Conservation (phyloP, 208 protist species). For the Leptomonas pyrrhocoris region DNA sequence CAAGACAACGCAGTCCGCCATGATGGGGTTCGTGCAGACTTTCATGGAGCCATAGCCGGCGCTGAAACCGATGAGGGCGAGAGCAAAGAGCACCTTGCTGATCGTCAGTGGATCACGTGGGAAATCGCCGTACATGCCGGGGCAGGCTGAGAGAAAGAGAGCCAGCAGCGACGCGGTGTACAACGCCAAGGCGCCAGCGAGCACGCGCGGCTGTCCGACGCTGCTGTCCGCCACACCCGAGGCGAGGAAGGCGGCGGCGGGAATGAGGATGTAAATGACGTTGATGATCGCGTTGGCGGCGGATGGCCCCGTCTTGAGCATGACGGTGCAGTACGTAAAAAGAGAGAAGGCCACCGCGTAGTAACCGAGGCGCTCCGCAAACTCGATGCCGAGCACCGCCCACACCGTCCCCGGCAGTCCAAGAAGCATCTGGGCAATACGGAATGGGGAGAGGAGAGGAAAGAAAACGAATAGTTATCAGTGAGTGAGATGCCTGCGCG, state of each 20-base stretch:
- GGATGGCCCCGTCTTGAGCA: conserved; percentile 46
- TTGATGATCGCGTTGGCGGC: conserved; percentile 56
- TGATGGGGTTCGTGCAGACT: conserved; percentile 73
- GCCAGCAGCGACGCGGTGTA: conserved; percentile 45
- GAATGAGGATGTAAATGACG: conserved; percentile 55
- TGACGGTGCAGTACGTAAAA: conserved; percentile 66
- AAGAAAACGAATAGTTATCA: conserved; percentile 10
- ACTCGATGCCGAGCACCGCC: conserved; percentile 62
- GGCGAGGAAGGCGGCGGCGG: conserved; percentile 47
- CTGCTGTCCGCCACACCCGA: conserved; percentile 61
- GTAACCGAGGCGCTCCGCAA: conserved; percentile 64
- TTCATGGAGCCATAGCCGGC: conserved; percentile 75
- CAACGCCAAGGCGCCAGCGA: conserved; percentile 30
- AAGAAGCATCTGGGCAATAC: conserved; percentile 23
- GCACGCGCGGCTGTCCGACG: conserved; percentile 41
- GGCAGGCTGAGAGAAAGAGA: conserved; percentile 52
- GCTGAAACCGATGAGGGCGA: conserved; percentile 37
- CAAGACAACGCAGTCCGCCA: conserved; percentile 60
- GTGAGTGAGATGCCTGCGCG: not conserved
- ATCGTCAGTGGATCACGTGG: conserved; percentile 17
- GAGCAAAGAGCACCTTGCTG: conserved; percentile 35
- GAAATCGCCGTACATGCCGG: conserved; percentile 49
- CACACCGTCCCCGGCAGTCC: conserved; percentile 43
- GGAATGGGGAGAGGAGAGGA: not conserved
- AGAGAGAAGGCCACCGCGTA: conserved; percentile 71